Evolutionary conservation across 192 early-diverging fungal species (phyloP).

Genomic region (Umbelopsis vinacea): DNA sequence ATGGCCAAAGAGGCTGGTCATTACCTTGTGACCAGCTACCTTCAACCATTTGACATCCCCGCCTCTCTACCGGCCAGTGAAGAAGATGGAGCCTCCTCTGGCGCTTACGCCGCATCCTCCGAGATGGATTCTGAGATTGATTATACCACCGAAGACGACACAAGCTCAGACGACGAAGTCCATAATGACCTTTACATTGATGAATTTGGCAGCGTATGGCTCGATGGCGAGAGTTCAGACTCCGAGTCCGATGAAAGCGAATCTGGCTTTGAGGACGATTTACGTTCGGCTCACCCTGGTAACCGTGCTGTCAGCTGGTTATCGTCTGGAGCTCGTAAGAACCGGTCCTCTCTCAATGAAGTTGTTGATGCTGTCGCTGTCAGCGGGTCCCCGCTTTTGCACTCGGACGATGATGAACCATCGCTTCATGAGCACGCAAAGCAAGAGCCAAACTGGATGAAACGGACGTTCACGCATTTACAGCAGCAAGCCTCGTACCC

Average conservation of each 20-base stretch:
- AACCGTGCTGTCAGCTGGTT: constrained; percentile 15
- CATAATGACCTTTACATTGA: constrained; percentile 1
- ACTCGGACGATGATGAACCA: constrained; percentile 19
- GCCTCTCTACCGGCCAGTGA: neutral
- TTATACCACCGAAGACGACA: constrained; percentile 20
- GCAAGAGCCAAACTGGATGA: constrained; percentile 35
- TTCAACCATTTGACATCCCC: constrained; percentile 12
- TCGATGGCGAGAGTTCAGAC: neutral
- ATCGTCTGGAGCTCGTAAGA: neutral
- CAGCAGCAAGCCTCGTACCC: constrained; percentile 27
- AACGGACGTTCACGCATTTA: constrained; percentile 37
- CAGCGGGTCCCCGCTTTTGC: constrained; percentile 13
- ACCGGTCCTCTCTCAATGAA: constrained; percentile 14
- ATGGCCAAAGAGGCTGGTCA: constrained; percentile 19
- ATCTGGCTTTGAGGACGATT: neutral
- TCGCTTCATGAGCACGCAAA: neutral
- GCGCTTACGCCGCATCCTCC: constrained; percentile 17
- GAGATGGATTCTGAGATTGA: constrained; percentile 25
- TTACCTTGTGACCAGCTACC: neutral
- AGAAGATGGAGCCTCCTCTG: constrained; percentile 10
- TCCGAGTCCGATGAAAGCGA: neutral
- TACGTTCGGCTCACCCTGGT: neutral
- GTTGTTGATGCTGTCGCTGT: constrained; percentile 32
- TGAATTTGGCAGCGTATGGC: constrained; percentile 8
- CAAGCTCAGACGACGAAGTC: constrained; percentile 6